Evolutionary conservation across 257 asterid genomes (phyloP).

Genomic region (Solanum virginianum): DNA sequence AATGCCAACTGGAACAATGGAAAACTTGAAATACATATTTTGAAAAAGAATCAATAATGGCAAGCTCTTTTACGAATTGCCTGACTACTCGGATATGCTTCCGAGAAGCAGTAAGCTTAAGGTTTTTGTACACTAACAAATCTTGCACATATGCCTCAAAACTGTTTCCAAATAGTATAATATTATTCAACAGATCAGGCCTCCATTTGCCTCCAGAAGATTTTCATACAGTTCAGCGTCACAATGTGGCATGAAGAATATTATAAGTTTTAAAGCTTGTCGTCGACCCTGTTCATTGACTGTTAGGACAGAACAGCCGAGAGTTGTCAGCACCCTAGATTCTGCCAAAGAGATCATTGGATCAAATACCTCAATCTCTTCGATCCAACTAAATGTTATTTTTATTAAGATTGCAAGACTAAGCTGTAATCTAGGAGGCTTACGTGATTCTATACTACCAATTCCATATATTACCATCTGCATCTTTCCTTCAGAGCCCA

Average conservation of each 20-base stretch:
- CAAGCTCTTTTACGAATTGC: conserved; percentile 37
- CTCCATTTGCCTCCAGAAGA: conserved; percentile 68
- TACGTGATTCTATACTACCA: conserved; percentile 79
- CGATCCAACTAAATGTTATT: conserved; percentile 62
- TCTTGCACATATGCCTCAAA: conserved; percentile 46
- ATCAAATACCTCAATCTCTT: conserved; percentile 69
- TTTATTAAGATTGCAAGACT: conserved; percentile 65
- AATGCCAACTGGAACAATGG: conserved; percentile 69
- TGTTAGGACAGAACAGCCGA: conserved; percentile 67
- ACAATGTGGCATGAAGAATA: conserved; percentile 95
- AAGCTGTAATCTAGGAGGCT: conserved; percentile 66
- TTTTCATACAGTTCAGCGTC: conserved; percentile 65
- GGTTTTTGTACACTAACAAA: conserved; percentile 12
- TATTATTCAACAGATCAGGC: conserved; percentile 17
- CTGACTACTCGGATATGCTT: conserved; percentile 38
- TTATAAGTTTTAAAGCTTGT: conserved; percentile 39
- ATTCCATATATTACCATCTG: conserved; percentile 79
- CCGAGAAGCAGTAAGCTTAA: conserved; percentile 16
- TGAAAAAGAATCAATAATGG: conserved; percentile 12
- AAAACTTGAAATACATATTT: conserved; percentile 55
- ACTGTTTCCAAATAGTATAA: conserved; percentile 62
- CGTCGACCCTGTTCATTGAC: conserved; percentile 72
- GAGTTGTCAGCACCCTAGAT: conserved; percentile 48
- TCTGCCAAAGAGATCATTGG: conserved; percentile 66
- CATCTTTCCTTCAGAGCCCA: conserved; percentile 48